Conservation (phyloP, 345 rosid species). For the Viola odorata region DNA sequence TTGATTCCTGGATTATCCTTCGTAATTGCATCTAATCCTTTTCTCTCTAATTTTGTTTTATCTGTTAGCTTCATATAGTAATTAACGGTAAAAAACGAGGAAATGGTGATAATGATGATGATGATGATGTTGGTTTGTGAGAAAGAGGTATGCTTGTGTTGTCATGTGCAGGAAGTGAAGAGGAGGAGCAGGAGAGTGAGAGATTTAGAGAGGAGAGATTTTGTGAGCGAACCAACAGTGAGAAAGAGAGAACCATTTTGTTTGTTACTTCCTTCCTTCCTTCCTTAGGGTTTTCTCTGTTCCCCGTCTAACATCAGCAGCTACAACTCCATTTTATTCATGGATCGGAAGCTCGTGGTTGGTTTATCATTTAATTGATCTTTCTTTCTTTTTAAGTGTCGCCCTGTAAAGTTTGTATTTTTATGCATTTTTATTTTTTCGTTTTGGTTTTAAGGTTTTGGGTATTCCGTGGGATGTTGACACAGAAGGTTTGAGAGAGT, state of each 20-base stretch:
- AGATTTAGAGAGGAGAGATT: constrained; percentile 36
- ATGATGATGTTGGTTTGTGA: constrained; percentile 60
- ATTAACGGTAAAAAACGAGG: constrained; percentile 6
- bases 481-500: constrained; percentile 82
- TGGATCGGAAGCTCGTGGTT: constrained; percentile 91
- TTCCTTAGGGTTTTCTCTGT: constrained; percentile 38
- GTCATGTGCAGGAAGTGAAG: constrained; percentile 50
- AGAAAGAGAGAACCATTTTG: constrained; percentile 23
- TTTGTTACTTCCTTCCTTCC: constrained; percentile 19
- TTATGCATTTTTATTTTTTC: not conserved
- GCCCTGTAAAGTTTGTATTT: not conserved
- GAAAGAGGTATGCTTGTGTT: constrained; percentile 71
- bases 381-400: not conserved
- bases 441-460: constrained; percentile 48
- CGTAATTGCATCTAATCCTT: not conserved
- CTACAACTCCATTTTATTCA: constrained; percentile 16
- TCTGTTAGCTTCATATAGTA: not conserved
- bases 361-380: constrained; percentile 11
- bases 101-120: constrained; percentile 42
- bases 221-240: constrained; percentile 20
- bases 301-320: not conserved
- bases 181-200: constrained; percentile 36
- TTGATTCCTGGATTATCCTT: not conserved
- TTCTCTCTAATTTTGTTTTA: not conserved
- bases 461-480: constrained; percentile 98